These are phyloP conservation scores for Paracoccidioides lutzii DNA, from an alignment of 2,329 filamentous ascomycete genomes.

Conservation along the genomic window DNA sequence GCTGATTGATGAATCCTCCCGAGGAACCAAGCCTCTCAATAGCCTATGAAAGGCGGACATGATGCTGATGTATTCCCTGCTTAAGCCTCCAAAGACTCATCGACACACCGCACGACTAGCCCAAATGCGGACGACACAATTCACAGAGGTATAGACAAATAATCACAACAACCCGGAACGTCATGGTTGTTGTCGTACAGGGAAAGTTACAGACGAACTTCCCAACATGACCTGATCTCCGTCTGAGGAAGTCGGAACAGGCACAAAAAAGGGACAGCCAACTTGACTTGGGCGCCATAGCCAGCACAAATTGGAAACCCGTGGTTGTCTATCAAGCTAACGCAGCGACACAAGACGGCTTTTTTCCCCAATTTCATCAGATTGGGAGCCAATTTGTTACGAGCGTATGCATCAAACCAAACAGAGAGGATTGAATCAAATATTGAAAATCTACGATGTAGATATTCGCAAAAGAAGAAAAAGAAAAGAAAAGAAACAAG, in stretches of 20 bases:
- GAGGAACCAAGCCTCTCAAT: neutral
- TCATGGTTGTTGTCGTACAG: neutral
- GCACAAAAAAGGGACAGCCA: neutral
- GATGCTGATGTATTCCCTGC: neutral
- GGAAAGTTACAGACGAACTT: neutral
- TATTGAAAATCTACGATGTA: neutral
- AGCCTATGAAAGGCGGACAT: neutral
- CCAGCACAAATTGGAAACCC: neutral
- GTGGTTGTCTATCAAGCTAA: constrained; percentile 1
- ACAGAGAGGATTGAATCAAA: neutral
- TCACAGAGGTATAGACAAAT: neutral
- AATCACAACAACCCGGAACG: neutral
- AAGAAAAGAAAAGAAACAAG: neutral
- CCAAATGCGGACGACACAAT: neutral
- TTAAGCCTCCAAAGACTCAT: neutral
- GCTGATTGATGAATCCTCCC: neutral
- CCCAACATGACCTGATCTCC: neutral
- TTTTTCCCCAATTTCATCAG: neutral
- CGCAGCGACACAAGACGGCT: constrained; percentile 3
- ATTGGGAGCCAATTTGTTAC: neutral
- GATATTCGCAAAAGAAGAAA: neutral
- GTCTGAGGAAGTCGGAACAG: neutral
- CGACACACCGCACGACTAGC: neutral
- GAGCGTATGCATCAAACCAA: neutral
- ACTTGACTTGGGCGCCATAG: neutral